Evolutionary conservation across 2,329 filamentous ascomycete species (phyloP), one percentile per base, ranked within the genome.

Genomic region (Annulohypoxylon truncatum): DNA sequence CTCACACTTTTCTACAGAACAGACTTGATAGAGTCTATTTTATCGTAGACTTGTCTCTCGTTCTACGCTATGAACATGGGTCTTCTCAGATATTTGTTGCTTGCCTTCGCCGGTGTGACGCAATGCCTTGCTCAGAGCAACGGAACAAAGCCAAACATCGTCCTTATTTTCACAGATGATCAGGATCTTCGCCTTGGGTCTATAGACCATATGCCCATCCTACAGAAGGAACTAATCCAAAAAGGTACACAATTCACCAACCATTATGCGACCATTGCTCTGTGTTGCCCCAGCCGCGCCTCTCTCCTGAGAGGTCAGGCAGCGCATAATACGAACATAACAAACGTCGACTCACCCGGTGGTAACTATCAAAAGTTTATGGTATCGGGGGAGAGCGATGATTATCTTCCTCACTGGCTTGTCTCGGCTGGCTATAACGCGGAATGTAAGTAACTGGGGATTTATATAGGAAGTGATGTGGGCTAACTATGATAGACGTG

Each of bases 271-370:
- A 77, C 75, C 0, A 60, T 71, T 9, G 69, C 74, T 5, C 58
- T 72, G 5, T 77, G 75, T 57, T 77, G 75, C 53, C 75, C 75
- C 1, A 72, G 69, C 10, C 56, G 75, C 7, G 68, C 66, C 2
- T 72, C 66, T 2, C 51, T 75, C 3, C 68, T 74, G 35, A 62
- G 71, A 6, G 75, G 75, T 1, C 67, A 73, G 20, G 64, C 67
- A 9, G 74, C 72, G 1, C 75, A 77, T 50, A 74, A 74, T 24
- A 74, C 71, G 5, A 76, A 77, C 44, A 66, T 74, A 10, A 76
- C 71, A 0, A 22, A 74, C 18, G 68, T 75, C 35, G 22, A 35
- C 9, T 22, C 51, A 5, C 55, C 55, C 8, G 53, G 62, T 5
- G 69, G 69, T 1, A 71, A 71, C 33, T 71, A 67, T 38, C 56